phyloP scores from a whole-genome alignment of 1,139 yeast species.

The Suhomyces coccinellae region DNA sequence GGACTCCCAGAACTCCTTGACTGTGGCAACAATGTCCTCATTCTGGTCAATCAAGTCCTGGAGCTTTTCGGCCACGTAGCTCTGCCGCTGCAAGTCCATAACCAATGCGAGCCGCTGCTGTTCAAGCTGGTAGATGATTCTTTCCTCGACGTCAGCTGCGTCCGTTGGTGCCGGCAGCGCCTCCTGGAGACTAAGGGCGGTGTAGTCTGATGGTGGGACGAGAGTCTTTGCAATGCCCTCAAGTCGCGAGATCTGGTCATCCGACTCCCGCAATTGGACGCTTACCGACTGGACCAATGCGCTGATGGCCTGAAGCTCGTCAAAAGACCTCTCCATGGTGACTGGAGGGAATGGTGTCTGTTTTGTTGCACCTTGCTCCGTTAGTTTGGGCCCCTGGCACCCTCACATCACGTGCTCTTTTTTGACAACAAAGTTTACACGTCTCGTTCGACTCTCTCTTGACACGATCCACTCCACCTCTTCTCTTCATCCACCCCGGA shows the following conservation, averaged over 20 bases:
- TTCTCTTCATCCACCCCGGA: neutral
- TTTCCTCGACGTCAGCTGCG: conserved; percentile 2
- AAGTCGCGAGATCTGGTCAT: conserved; percentile 22
- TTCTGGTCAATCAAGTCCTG: conserved; percentile 39
- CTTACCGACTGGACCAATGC: conserved; percentile 23
- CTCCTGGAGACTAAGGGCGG: conserved; percentile 6
- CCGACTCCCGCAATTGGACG: conserved; percentile 24
- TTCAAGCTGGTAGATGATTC: conserved; percentile 25
- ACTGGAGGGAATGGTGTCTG: too few relatives aligned
- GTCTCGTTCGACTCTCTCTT: conserved; percentile 4
- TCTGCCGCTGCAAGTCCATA: conserved; percentile 48
- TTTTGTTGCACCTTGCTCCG: too few relatives aligned
- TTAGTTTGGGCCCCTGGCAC: neutral
- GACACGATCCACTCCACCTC: conserved; percentile 1
- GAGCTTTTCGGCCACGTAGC: conserved; percentile 35
- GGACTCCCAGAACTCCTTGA: conserved; percentile 38
- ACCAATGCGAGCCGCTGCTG: conserved; percentile 36
- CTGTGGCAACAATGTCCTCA: conserved; percentile 39
- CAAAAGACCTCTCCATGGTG: conserved; percentile 25
- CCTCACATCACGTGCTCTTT: conserved; percentile 1
- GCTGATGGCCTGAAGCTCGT: conserved; percentile 26
- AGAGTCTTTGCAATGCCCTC: conserved; percentile 25
- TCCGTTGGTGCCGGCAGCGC: neutral
- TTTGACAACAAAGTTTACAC: conserved; percentile 7
- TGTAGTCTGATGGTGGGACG: conserved; percentile 22